phyloP scores from a whole-genome alignment of 441 rosid genomes.

The Jatropha multifida region DNA sequence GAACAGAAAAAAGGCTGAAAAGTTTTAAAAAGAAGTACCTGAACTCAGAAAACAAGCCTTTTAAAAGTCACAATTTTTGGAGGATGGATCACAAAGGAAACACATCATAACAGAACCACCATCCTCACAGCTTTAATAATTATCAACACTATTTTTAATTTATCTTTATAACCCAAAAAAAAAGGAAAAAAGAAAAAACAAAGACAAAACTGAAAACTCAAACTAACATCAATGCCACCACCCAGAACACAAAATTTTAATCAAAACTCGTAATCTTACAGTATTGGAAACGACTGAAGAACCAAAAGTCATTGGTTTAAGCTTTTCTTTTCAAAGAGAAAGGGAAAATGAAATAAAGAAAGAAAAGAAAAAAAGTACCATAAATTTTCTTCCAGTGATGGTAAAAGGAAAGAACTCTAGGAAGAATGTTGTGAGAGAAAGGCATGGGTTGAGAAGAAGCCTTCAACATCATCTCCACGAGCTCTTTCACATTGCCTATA shows the following conservation, averaged over 20 bases:
- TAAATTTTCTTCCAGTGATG: conserved; percentile 97
- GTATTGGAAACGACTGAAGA: too few relatives aligned
- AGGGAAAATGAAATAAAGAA: neutral
- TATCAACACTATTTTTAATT: neutral
- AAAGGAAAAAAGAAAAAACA: neutral
- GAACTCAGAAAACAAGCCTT: conserved; percentile 31
- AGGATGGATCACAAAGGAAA: conserved; percentile 29
- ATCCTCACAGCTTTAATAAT: conserved; percentile 22
- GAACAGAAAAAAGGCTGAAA: conserved; percentile 40
- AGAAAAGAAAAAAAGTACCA: conserved; percentile 39
- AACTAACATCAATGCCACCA: neutral
- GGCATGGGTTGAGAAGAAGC: conserved; percentile 96
- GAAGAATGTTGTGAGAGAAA: conserved; percentile 89
- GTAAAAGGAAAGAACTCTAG: conserved; percentile 88
- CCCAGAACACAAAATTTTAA: neutral
- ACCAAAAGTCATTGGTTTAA: too few relatives aligned
- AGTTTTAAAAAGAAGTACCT: conserved; percentile 31
- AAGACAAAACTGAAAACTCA: too few relatives aligned
- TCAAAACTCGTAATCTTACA: neutral
- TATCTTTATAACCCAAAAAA: neutral
- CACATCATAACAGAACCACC: conserved; percentile 27
- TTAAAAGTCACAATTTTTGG: conserved; percentile 33
- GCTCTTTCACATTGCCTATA: conserved; percentile 88
- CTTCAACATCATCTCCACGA: conserved; percentile 86
- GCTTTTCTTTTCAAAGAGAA: too few relatives aligned